Evolutionary conservation across 1,139 yeast species (phyloP), one percentile per base, ranked within the genome.

Genomic region (Lodderomyces parapsilosis): DNA sequence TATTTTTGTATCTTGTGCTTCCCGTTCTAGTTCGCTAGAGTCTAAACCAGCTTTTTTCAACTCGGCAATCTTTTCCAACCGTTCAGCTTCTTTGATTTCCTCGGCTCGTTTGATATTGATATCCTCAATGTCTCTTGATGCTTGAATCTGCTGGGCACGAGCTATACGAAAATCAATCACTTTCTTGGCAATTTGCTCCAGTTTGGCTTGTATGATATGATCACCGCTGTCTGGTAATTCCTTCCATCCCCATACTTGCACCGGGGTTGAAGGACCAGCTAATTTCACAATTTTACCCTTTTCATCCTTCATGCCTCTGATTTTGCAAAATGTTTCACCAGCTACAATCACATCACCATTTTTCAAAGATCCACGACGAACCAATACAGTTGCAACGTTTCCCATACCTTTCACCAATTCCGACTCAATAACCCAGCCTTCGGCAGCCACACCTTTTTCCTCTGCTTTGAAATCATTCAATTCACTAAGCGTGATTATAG

Each of bases 181-280:
- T 52, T 80, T 81, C 54, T 88, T 91, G 10, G 96, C 96, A 35
- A 72, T 62, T 24, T 77, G 73, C 58, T 91, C 98, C 51, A 69
- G 78, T 46, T 77, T 76, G 7, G 95, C 96, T 58, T 89, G 86
- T 6, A 93, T 61, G 1, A 87, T 81, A 52, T 80, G 81, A 50
- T 90, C 96, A 2, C 99, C 99, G 17, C 96, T 94, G 41, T 81
- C 87, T 0, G 99, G 99, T 38, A 90, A 66, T 33, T 83, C 93
- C 57, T 87, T 90, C 99, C 99, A 93, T 0, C 99, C 99, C 64
- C 90, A 78, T 5, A 93, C 74, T 56, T 90, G 96, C 1, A 89
- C 96, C 0, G 98, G 97, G 2, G 87, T 83, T 0, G 97, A 86
- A 0, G 99, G 98, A 0, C 81, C 80, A 0, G 96, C 98, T 22